Evolutionary conservation across 1,139 yeast species (phyloP).

Genomic region (Pichia sp.): DNA sequence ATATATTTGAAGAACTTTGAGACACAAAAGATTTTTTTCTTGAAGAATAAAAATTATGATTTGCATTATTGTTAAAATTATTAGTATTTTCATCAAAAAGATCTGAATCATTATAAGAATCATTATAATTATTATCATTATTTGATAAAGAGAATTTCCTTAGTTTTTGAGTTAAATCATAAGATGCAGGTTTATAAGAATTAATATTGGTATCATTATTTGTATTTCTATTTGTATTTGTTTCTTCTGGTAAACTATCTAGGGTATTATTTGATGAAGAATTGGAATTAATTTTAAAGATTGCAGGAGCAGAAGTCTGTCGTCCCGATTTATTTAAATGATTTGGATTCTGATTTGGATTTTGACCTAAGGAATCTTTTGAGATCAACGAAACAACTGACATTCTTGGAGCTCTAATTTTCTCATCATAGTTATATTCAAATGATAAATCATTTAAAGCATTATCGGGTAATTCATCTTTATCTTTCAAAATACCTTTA

Average conservation of each 20-base stretch:
- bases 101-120: background rate
- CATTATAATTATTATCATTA: background rate
- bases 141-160: slow-evolving; percentile 19
- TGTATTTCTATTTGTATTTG: background rate
- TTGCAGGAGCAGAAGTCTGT: slow-evolving; percentile 16
- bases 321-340: slow-evolving; percentile 1
- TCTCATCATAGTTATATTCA: slow-evolving; percentile 29
- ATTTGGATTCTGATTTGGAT: background rate
- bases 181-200: slow-evolving; percentile 27
- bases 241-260: slow-evolving; percentile 14
- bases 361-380: background rate
- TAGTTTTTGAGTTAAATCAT: slow-evolving; percentile 25
- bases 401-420: slow-evolving; percentile 31
- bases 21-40: slow-evolving; percentile 6
- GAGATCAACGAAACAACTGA: slow-evolving; percentile 22
- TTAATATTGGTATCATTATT: slow-evolving; percentile 2
- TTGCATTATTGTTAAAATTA: background rate
- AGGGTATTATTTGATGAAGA: slow-evolving; percentile 14
- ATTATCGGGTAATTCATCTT: slow-evolving; percentile 26
- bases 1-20: slow-evolving; percentile 14
- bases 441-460: slow-evolving; percentile 22
- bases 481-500: slow-evolving; percentile 26
- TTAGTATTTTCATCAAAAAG: background rate
- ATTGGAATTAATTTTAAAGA: slow-evolving; percentile 8
- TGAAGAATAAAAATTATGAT: background rate